These are phyloP conservation scores for Wallacemonas sp. DNA, from an alignment of 208 protist species.

Conservation along the genomic window DNA sequence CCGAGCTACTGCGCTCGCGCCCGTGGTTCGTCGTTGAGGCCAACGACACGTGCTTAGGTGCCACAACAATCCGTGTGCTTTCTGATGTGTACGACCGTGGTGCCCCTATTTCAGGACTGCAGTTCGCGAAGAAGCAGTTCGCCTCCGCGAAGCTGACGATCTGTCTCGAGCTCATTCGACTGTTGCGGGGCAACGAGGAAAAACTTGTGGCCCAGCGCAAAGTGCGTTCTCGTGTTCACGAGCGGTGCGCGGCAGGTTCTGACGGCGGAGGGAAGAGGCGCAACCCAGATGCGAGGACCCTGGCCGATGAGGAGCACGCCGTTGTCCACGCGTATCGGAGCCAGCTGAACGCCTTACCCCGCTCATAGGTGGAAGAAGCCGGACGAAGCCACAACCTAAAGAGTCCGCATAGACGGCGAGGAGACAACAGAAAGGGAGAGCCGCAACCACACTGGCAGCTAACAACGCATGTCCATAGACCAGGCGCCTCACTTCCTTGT, in stretches of 20 bases:
- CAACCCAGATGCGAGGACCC: not conserved
- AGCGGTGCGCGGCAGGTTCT: not conserved
- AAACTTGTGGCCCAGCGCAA: not conserved
- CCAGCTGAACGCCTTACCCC: constrained; percentile 2
- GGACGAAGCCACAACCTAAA: too few species aligned
- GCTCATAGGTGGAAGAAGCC: too few species aligned
- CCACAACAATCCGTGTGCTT: constrained; percentile 26
- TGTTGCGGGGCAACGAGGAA: not conserved
- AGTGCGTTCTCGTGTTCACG: not conserved
- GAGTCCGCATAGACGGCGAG: too few species aligned
- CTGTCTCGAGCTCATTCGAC: constrained; percentile 30
- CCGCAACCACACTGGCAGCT: too few species aligned
- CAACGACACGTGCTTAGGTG: constrained; percentile 22
- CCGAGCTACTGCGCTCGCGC: constrained; percentile 26
- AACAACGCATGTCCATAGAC: too few species aligned
- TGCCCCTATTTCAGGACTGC: constrained; percentile 18
- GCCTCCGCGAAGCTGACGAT: constrained; percentile 34
- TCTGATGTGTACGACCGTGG: constrained; percentile 5
- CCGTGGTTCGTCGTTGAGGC: constrained; percentile 52
- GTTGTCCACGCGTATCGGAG: not conserved
- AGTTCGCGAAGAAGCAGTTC: constrained; percentile 39
- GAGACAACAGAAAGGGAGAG: too few species aligned
- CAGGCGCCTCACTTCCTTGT: too few species aligned
- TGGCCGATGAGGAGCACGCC: constrained; percentile 1
- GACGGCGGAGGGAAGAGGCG: not conserved